Evolutionary conservation across 2,329 filamentous ascomycete species (phyloP).

Genomic region (Fulvia fulva): DNA sequence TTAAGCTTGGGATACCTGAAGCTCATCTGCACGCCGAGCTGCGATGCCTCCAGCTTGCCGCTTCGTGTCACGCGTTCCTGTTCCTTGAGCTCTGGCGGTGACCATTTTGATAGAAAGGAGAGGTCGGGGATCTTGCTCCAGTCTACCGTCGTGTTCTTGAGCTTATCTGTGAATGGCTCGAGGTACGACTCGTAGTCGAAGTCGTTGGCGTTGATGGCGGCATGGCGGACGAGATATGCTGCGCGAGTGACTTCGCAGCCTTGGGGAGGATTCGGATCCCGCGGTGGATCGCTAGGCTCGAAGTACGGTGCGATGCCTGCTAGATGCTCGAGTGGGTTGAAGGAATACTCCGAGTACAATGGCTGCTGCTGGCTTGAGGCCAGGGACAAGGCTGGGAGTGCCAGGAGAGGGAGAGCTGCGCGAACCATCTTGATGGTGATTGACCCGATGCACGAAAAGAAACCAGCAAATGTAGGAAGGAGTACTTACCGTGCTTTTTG

Average conservation of each 20-base stretch:
- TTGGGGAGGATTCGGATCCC: slow-evolving; percentile 46
- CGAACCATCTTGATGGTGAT: neutral
- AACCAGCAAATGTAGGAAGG: neutral
- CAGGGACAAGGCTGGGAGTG: slow-evolving; percentile 15
- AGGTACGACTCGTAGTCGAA: slow-evolving; percentile 52
- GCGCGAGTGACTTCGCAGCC: slow-evolving; percentile 50
- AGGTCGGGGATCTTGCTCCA: slow-evolving; percentile 56
- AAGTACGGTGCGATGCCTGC: slow-evolving; percentile 51
- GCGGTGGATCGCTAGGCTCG: slow-evolving; percentile 45
- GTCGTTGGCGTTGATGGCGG: slow-evolving; percentile 51
- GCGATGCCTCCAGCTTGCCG: slow-evolving; percentile 57
- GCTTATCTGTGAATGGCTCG: slow-evolving; percentile 52
- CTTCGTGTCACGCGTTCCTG: slow-evolving; percentile 59
- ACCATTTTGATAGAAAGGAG: slow-evolving; percentile 56
- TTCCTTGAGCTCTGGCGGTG: slow-evolving; percentile 50
- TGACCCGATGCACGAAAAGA: neutral
- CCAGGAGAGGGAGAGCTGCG: slow-evolving; percentile 5
- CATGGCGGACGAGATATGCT: slow-evolving; percentile 49
- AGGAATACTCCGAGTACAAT: slow-evolving; percentile 36
- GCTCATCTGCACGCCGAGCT: slow-evolving; percentile 56
- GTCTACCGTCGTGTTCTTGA: slow-evolving; percentile 56
- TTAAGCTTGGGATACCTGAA: slow-evolving; percentile 56
- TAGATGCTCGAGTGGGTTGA: slow-evolving; percentile 48
- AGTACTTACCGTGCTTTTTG: neutral
- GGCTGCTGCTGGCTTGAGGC: slow-evolving; percentile 25